phyloP scores from a whole-genome alignment of 257 asterid genomes.

The Solanum pimpinellifolium region DNA sequence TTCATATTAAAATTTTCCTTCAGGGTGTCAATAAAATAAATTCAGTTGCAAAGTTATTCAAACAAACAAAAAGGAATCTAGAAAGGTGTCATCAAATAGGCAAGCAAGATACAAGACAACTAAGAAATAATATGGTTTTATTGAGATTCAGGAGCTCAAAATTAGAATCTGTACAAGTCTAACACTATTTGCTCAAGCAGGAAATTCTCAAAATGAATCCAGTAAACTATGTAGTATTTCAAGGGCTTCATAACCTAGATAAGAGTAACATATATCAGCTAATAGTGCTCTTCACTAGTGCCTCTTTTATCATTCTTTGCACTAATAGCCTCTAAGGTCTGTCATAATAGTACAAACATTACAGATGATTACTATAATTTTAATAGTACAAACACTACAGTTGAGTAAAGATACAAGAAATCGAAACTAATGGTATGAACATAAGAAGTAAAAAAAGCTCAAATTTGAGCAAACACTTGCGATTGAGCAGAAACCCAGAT shows the following conservation, averaged over 20 bases:
- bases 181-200: neutral
- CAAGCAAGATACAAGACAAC: neutral
- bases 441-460: neutral
- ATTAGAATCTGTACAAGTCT: neutral
- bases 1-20: neutral
- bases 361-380: neutral
- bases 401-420: neutral
- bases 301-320: neutral
- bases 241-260: neutral
- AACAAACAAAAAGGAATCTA: neutral
- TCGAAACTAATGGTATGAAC: neutral
- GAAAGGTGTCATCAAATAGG: neutral
- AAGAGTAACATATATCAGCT: neutral
- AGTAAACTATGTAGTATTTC: neutral
- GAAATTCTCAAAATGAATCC: neutral
- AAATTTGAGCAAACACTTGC: neutral
- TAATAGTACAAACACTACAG: neutral
- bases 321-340: neutral
- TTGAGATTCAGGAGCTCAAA: neutral
- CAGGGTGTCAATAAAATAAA: neutral
- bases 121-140: neutral
- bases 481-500: neutral
- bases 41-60: neutral
- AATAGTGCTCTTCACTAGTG: neutral
- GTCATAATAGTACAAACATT: neutral